Percentiles rank a stretch among this genome's conserved stretches.
phyloP scores from a whole-genome alignment of 2,329 filamentous ascomycete species.

The Trichoderma semiorbis region DNA sequence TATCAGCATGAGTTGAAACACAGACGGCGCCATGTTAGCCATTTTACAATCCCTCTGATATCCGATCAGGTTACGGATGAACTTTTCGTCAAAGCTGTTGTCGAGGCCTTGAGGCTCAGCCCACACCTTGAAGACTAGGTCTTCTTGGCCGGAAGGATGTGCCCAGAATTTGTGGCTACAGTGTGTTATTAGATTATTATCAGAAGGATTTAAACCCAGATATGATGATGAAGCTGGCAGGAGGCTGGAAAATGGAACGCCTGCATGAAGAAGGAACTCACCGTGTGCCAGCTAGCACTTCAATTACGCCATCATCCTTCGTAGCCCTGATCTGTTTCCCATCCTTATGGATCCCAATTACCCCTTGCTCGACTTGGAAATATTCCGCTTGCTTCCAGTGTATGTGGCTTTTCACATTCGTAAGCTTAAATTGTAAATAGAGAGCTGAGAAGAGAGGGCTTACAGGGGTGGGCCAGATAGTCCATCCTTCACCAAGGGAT shows the following conservation, averaged over 20 bases:
- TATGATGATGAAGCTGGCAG: too few species aligned
- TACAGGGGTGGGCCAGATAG: slow-evolving; percentile 9
- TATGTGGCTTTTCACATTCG: background rate
- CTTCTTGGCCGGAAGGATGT: background rate
- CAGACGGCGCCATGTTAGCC: background rate
- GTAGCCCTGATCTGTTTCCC: background rate
- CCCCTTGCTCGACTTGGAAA: background rate
- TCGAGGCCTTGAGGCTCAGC: slow-evolving; percentile 12
- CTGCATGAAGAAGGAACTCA: background rate
- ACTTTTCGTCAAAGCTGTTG: slow-evolving; percentile 9
- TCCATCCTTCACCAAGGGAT: background rate
- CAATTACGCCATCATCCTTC: slow-evolving; percentile 6
- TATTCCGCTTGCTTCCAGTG: slow-evolving; percentile 6
- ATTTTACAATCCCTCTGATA: background rate
- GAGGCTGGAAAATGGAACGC: background rate
- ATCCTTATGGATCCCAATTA: background rate
- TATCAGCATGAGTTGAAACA: slow-evolving; percentile 1
- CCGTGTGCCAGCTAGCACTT: slow-evolving; percentile 1
- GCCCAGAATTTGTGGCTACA: background rate
- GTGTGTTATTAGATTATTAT: background rate
- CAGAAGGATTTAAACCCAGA: background rate
- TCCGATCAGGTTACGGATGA: slow-evolving; percentile 9
- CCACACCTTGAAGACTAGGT: slow-evolving; percentile 4
- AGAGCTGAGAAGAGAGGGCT: background rate
- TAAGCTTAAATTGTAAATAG: background rate